Conservation (phyloP, 225 moss, liverwort and hornwort species). For the Anthoceros angustus region DNA sequence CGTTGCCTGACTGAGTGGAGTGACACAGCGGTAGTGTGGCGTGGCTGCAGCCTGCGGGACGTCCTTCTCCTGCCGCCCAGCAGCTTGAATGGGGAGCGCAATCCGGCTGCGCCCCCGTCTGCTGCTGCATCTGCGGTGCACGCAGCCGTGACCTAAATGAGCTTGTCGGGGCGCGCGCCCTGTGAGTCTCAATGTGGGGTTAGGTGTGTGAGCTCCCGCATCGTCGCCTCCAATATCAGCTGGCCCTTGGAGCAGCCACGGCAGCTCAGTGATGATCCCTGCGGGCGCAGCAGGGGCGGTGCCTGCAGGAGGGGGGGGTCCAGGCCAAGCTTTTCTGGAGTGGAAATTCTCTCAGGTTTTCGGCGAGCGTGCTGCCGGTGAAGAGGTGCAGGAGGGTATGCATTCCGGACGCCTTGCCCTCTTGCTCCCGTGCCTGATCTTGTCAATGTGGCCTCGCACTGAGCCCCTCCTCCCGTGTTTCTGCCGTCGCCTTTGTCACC, state of each 20-base stretch:
- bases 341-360: slow-evolving; percentile 99
- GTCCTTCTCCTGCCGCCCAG: neutral
- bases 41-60: no score
- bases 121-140: neutral
- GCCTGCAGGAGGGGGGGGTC: slow-evolving; percentile 40
- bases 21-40: no score
- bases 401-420: no score
- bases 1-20: no score
- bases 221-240: neutral
- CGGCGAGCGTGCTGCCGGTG: slow-evolving; percentile 83
- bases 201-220: neutral
- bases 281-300: slow-evolving; percentile 71
- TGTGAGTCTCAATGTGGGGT: slow-evolving; percentile 3
- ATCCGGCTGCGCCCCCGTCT: neutral
- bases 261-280: slow-evolving; percentile 57
- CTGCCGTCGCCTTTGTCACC: no score
- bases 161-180: slow-evolving; percentile 1
- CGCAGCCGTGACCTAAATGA: neutral
- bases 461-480: no score
- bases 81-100: neutral
- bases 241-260: slow-evolving; percentile 18
- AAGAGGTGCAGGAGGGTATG: slow-evolving; percentile 98
- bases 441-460: slow-evolving; percentile 5
- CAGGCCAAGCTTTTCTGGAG: slow-evolving; percentile 59
- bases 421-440: slow-evolving; percentile 12